Evolutionary conservation across 352 stramenopile species (phyloP), one percentile per base, ranked within the genome.

Genomic region (Phytophthora aleatoria): DNA sequence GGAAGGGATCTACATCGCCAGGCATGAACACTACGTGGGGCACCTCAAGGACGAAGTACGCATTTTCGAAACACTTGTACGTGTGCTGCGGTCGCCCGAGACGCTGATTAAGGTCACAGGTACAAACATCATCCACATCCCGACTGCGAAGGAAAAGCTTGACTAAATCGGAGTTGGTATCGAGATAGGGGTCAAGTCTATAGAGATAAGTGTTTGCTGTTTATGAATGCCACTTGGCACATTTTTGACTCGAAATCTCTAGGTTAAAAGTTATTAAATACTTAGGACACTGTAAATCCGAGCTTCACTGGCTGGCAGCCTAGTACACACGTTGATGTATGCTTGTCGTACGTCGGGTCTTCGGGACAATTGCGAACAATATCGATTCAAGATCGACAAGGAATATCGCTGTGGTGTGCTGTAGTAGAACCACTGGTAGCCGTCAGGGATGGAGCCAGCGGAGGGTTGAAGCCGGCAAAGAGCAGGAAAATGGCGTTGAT

Each of bases 31-130:
- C 7, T 96, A 96, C 48, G 82, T 96, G 24, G 88, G 88, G 5
- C 88, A 96, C 66, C 49, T 96, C 15, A 94, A 94, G 50, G 88
- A 96, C 56, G 88, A 96, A 77, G 83, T 94, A 3, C 78, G 87
- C 5, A 88, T 96, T 47, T 96, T 96, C 58, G 88, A 96, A 69
- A 95, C 87, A 28, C 76, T 96, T 38, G 77, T 96, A 41, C 85
- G 88, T 28, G 84, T 96, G 9, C 54, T 96, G 51, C 80, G 88
- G 13, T 96, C 88, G 3, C 88, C 88, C 0, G 88, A 96, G 66
- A 94, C 87, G 38, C 58, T 96, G 27, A 65, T 85, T 52, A 94
- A 95, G 64, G 86, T 96, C 56, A 95, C 88, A 15, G 88, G 88
- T 7, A 84, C 69, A 6, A 95, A 93, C 56, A 69, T 95, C 33